Percentiles rank a stretch among this genome's conserved stretches.
These are phyloP conservation scores for Microsporum audouinii DNA, from an alignment of 2,329 filamentous ascomycete genomes.

Conservation along the genomic window DNA sequence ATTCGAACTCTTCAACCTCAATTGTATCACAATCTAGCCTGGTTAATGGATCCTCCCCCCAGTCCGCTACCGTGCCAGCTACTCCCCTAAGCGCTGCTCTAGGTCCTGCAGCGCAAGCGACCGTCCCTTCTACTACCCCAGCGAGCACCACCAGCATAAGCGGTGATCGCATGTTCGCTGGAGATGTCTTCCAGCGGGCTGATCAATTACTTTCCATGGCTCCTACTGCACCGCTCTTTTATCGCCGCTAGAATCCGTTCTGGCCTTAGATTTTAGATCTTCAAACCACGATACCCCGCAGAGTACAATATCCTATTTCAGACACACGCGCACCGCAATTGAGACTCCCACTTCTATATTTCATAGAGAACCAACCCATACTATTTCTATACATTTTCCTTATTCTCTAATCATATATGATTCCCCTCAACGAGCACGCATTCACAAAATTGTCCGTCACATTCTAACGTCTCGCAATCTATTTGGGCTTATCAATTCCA, in stretches of 20 bases:
- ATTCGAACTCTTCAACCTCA: constrained; percentile 19
- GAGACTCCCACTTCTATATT: neutral
- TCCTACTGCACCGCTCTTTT: constrained; percentile 32
- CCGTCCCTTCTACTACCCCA: constrained; percentile 52
- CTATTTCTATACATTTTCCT: neutral
- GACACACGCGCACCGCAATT: neutral
- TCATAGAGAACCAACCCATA: neutral
- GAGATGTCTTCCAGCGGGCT: constrained; percentile 39
- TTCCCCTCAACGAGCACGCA: neutral
- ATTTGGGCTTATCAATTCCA: neutral
- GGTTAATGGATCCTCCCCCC: constrained; percentile 30
- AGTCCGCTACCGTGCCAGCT: constrained; percentile 56
- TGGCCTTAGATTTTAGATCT: neutral
- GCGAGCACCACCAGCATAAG: constrained; percentile 38
- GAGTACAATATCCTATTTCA: neutral
- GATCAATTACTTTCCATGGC: constrained; percentile 38
- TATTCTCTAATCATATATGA: neutral
- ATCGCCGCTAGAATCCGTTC: constrained; percentile 24
- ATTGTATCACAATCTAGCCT: constrained; percentile 6
- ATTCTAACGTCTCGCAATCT: neutral
- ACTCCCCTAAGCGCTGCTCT: constrained; percentile 83
- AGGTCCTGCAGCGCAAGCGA: constrained; percentile 81
- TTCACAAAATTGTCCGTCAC: neutral
- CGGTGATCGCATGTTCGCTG: constrained; percentile 39
- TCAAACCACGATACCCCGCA: neutral